Evolutionary conservation across 164 flowering plant genomes (phyloP), one percentile per base, ranked within the genome.

Genomic region (Malania oleifera): DNA sequence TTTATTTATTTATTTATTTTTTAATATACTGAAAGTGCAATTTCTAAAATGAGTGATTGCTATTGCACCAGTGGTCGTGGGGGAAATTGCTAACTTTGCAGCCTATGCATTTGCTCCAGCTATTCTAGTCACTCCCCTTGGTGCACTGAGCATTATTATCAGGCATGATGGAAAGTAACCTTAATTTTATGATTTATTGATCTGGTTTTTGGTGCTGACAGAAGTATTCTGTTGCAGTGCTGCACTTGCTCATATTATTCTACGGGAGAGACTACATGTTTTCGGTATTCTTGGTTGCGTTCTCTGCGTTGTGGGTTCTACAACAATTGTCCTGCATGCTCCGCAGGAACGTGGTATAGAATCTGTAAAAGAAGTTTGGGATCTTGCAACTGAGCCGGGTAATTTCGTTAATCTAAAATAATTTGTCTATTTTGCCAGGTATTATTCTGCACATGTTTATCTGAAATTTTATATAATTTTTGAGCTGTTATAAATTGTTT

Each of bases 31-130:
- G 26, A 28, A 57, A 34, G 12, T 7, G 5, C 3, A 10, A 5
- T 44, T 51, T 20, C 44, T 57, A 39, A n/a, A n/a, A 53, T 37
- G 45, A 22, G 10, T 3, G n/a, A 7, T 24, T 62, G 18, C 46
- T 31, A 14, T 31, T 47, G 55, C 44, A 23, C 66, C 91, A 89
- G 96, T 86, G 96, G 71, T 89, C 48, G 83, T 89, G 45, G 96
- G 96, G 56, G 96, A 89, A 75, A 70, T 85, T 60, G 95, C 95
- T 51, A 89, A 89, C 64, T 89, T 89, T 78, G 95, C 95, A 18
- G 97, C 97, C 29, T 89, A 89, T 82, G 96, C 93, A 68, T 89
- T 89, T 78, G 89, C 96, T 13, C 96, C 93, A 55, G 96, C 96
- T 67, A 81, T 89, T 68, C 66, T 89, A 59, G 96, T 89, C 64